These are phyloP conservation scores for Botrytis deweyae DNA, from an alignment of 2,329 filamentous ascomycete species.

Conservation along the genomic window DNA sequence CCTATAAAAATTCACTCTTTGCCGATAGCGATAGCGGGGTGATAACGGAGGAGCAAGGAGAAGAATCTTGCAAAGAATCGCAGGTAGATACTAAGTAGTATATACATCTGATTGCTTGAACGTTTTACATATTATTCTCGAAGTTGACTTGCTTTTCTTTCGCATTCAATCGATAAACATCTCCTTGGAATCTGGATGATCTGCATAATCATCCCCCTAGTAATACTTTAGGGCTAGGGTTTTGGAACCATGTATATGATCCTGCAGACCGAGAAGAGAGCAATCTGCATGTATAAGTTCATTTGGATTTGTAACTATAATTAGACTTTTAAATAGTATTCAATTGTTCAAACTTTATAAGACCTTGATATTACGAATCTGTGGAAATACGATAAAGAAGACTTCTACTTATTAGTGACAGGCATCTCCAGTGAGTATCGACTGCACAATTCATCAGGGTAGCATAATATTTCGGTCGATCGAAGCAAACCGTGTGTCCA, in stretches of 20 bases:
- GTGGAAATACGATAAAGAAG: neutral
- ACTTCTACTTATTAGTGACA: neutral
- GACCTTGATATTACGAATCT: neutral
- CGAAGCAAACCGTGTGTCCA: neutral
- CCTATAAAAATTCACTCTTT: neutral
- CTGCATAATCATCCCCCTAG: neutral
- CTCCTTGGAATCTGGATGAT: neutral
- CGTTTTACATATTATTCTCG: neutral
- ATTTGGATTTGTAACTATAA: neutral
- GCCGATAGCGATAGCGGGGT: constrained; percentile 13
- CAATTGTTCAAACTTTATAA: neutral
- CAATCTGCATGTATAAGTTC: neutral
- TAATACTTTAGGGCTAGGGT: constrained; percentile 14
- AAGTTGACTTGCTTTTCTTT: neutral
- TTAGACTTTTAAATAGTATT: neutral
- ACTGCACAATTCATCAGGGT: neutral
- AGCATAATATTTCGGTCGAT: neutral
- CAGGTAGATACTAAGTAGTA: neutral
- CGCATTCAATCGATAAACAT: neutral
- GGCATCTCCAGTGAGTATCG: neutral
- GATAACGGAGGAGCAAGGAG: neutral
- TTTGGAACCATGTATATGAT: neutral
- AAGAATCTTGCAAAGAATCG: neutral
- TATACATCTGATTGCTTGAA: neutral
- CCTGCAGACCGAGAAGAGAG: neutral